Percentiles rank a stretch among this genome's conserved stretches.
Conservation (phyloP, 805 yeast genomes). For the Phaffomyces thermotolerans region DNA sequence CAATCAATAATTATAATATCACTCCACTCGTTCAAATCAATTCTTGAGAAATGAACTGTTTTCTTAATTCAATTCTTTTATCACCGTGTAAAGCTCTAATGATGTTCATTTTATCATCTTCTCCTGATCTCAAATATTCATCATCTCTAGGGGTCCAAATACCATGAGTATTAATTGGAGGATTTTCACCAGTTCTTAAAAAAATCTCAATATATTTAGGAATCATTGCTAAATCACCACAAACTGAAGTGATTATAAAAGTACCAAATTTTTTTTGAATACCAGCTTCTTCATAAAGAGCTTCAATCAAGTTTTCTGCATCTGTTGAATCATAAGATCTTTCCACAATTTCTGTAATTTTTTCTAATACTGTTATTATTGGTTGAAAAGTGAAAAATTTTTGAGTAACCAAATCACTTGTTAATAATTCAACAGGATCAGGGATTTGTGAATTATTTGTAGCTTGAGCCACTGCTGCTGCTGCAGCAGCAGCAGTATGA, state of each 20-base stretch:
- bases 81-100: constrained; percentile 33
- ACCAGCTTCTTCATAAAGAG: constrained; percentile 35
- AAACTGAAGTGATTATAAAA: constrained; percentile 33
- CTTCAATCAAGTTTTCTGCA: constrained; percentile 36
- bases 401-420: constrained; percentile 28
- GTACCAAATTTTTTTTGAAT: constrained; percentile 36
- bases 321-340: constrained; percentile 35
- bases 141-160: constrained; percentile 41
- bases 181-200: constrained; percentile 34
- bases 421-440: constrained; percentile 27
- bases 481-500: constrained; percentile 20
- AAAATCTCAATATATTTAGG: constrained; percentile 35
- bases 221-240: constrained; percentile 37
- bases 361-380: constrained; percentile 26
- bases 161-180: constrained; percentile 37
- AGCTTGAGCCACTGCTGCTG: constrained; percentile 24
- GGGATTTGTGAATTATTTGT: constrained; percentile 8
- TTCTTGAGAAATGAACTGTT: constrained; percentile 31
- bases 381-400: constrained; percentile 30
- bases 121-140: constrained; percentile 26
- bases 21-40: constrained; percentile 18
- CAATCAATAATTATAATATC: too few species aligned
- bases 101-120: constrained; percentile 27
- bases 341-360: constrained; percentile 32
- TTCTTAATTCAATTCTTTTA: constrained; percentile 36